Conservation (phyloP, 2,329 filamentous ascomycete genomes). For the Nothopassalora personata region DNA sequence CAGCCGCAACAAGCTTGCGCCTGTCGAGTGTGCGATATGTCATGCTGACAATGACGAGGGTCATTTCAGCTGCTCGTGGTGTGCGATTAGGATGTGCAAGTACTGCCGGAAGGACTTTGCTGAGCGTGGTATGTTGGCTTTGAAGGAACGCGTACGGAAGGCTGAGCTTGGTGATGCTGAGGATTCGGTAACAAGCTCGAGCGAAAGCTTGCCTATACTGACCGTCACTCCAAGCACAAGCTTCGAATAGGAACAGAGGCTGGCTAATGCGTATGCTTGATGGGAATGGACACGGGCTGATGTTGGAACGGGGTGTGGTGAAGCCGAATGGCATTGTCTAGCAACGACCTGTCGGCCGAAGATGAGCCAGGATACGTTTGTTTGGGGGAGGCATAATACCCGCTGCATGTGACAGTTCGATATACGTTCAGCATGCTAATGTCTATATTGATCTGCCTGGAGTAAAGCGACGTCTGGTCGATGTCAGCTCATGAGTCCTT, state of each 20-base stretch:
- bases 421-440: neutral
- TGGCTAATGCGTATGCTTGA: neutral
- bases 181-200: conserved; percentile 7
- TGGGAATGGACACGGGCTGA: neutral
- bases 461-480: no score
- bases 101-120: conserved; percentile 24
- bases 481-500: neutral
- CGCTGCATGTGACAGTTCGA: neutral
- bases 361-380: neutral
- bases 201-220: conserved; percentile 2
- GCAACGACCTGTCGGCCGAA: neutral
- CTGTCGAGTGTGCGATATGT: conserved; percentile 33
- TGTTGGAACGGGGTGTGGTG: neutral
- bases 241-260: conserved; percentile 2
- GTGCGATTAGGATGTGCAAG: conserved; percentile 26
- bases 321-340: neutral
- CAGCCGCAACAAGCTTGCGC: conserved; percentile 29
- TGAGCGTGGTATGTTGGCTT: conserved; percentile 16
- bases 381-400: conserved; percentile 2
- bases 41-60: conserved; percentile 29
- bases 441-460: neutral
- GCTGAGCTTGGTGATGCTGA: conserved; percentile 7
- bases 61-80: conserved; percentile 31
- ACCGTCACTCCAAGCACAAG: neutral
- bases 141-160: conserved; percentile 16